Conservation (phyloP, 2,329 filamentous ascomycete species). For the Aureobasidium sp. region DNA sequence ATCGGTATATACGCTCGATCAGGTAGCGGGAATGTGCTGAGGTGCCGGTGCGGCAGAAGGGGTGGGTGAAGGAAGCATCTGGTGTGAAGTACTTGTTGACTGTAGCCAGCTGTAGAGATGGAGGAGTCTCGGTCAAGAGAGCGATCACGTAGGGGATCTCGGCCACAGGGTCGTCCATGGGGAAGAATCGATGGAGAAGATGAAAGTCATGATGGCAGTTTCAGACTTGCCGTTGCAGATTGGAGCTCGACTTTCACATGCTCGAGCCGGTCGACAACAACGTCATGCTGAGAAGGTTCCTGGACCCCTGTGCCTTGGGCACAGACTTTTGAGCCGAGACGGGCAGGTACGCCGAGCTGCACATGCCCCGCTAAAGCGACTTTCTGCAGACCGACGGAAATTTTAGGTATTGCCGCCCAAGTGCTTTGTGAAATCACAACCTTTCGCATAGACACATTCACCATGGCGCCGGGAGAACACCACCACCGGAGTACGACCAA, state of each 20-base stretch:
- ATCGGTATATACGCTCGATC: conserved; percentile 63
- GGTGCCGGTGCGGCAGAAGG: conserved; percentile 60
- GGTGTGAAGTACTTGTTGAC: conserved; percentile 66
- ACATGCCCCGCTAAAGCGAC: background rate
- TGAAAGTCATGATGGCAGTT: background rate
- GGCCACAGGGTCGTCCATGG: conserved; percentile 27
- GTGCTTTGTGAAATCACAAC: background rate
- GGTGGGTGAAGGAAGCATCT: conserved; percentile 66
- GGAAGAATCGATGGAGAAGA: background rate
- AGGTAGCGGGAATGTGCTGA: conserved; percentile 56
- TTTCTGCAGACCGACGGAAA: background rate
- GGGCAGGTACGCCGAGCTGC: background rate
- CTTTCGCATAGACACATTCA: conserved; percentile 24
- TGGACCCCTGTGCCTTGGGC: background rate
- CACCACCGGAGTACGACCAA: conserved; percentile 93
- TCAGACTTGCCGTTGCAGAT: background rate
- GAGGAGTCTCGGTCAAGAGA: conserved; percentile 57
- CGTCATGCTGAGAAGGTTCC: background rate
- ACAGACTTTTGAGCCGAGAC: no score
- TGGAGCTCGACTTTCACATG: conserved; percentile 5
- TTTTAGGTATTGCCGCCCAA: background rate
- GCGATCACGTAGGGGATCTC: conserved; percentile 62
- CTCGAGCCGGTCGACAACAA: background rate
- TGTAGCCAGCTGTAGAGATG: conserved; percentile 54
- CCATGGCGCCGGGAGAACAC: conserved; percentile 61